These are phyloP conservation scores for Pseudopyrenochaeta lycopersici DNA, from an alignment of 2,329 filamentous ascomycete genomes.

Conservation along the genomic window DNA sequence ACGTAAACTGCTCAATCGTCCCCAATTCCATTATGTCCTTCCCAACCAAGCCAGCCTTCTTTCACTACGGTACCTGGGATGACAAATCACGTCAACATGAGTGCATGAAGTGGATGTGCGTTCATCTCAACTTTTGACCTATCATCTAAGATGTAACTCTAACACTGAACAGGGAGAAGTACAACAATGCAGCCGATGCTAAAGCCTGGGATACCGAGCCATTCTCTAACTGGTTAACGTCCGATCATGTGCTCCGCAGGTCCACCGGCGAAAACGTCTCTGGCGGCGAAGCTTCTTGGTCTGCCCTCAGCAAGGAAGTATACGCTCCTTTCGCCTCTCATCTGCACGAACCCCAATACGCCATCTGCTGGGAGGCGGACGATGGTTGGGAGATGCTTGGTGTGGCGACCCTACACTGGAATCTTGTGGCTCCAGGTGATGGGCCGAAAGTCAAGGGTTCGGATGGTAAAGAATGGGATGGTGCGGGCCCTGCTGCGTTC, in stretches of 20 bases:
- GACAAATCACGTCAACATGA: constrained; percentile 16
- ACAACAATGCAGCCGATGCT: constrained; percentile 11
- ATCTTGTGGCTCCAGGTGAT: constrained; percentile 10
- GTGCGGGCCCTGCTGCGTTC: constrained; percentile 11
- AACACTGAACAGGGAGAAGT: constrained; percentile 10
- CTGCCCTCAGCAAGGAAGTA: constrained; percentile 8
- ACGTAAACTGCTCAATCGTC: background rate
- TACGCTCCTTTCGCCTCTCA: constrained; percentile 16
- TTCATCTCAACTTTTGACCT: background rate
- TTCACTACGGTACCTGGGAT: constrained; percentile 16
- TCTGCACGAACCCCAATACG: constrained; percentile 7
- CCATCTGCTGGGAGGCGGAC: constrained; percentile 14
- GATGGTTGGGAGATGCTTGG: constrained; percentile 20
- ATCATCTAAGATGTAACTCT: background rate
- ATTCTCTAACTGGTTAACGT: background rate
- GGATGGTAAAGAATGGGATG: constrained; percentile 19
- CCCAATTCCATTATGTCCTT: constrained; percentile 11
- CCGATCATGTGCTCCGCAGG: constrained; percentile 10
- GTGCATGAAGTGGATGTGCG: constrained; percentile 22
- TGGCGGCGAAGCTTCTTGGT: constrained; percentile 7
- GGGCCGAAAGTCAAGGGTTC: constrained; percentile 7
- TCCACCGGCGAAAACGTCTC: constrained; percentile 13
- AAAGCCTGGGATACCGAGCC: constrained; percentile 12
- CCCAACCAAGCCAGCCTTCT: constrained; percentile 17
- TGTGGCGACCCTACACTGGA: constrained; percentile 14